Percentiles rank a stretch among this genome's conserved stretches.
phyloP scores from a whole-genome alignment of 108 stramenopile species.

The Skeletonema grethae region DNA sequence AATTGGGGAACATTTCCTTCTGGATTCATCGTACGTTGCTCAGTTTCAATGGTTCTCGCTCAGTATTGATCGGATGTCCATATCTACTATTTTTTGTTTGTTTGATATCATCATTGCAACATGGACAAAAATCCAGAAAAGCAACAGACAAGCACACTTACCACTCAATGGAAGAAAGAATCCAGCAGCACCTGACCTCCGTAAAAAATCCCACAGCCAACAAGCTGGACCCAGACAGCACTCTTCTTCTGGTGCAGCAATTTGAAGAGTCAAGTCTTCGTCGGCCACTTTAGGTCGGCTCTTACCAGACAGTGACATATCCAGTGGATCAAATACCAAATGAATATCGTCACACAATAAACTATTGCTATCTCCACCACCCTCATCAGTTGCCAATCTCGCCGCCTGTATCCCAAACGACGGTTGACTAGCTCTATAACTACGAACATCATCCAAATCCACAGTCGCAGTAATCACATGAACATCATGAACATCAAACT shows the following conservation, averaged over 20 bases:
- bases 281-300: constrained; percentile 25
- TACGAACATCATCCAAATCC: constrained; percentile 93
- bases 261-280: constrained; percentile 27
- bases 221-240: constrained; percentile 98
- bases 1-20: neutral
- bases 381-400: constrained; percentile 26
- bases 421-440: constrained; percentile 85
- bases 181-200: constrained; percentile 91
- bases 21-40: constrained; percentile 21
- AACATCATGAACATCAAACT: constrained; percentile 93
- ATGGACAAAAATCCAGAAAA: neutral
- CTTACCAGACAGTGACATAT: constrained; percentile 2
- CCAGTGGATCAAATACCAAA: constrained; percentile 30
- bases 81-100: constrained; percentile 47
- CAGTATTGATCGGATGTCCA: constrained; percentile 52
- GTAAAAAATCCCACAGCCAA: constrained; percentile 99
- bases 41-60: constrained; percentile 34
- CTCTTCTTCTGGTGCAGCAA: constrained; percentile 92
- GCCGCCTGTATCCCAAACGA: constrained; percentile 91
- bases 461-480: constrained; percentile 92
- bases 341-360: constrained; percentile 22
- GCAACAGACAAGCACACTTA: constrained; percentile 23
- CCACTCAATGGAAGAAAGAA: constrained; percentile 94
- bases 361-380: constrained; percentile 14
- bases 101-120: constrained; percentile 45